Evolutionary conservation across 1,139 yeast genomes (phyloP).

Genomic region (Candida neerlandica): DNA sequence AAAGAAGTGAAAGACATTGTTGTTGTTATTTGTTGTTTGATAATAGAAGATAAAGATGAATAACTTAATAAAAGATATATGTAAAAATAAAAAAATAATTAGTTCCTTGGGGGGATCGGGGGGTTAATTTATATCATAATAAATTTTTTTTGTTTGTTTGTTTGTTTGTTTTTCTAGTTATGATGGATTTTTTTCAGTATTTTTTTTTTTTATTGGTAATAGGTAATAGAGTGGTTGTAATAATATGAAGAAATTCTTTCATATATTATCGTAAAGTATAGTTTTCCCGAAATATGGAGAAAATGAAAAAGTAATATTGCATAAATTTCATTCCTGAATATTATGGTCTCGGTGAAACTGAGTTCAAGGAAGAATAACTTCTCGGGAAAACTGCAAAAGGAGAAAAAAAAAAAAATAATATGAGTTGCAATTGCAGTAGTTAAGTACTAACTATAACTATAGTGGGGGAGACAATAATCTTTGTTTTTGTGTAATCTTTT

Average conservation of each 20-base stretch:
- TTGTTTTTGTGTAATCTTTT: too few species aligned
- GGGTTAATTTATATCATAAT: too few species aligned
- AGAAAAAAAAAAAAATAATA: background rate
- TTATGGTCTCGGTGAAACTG: slow-evolving; percentile 6
- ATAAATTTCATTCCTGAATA: background rate
- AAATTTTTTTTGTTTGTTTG: too few species aligned
- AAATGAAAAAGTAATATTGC: background rate
- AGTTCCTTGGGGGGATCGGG: background rate
- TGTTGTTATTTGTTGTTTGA: background rate
- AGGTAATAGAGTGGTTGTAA: background rate
- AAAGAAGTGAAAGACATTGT: slow-evolving; percentile 18
- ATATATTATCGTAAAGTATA: background rate
- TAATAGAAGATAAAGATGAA: background rate
- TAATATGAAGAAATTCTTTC: background rate
- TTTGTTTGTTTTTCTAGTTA: too few species aligned
- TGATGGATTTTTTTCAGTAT: too few species aligned
- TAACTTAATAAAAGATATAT: background rate
- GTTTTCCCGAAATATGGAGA: slow-evolving; percentile 4
- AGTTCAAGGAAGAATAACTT: background rate
- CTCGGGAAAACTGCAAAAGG: slow-evolving; percentile 2
- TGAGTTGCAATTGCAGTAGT: too few species aligned
- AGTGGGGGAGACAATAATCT: too few species aligned
- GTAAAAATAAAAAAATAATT: background rate
- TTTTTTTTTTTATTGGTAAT: too few species aligned
- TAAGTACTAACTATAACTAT: too few species aligned